phyloP scores from a whole-genome alignment of 768 basidiomycete genomes.

The Atractiella rhizophila region DNA sequence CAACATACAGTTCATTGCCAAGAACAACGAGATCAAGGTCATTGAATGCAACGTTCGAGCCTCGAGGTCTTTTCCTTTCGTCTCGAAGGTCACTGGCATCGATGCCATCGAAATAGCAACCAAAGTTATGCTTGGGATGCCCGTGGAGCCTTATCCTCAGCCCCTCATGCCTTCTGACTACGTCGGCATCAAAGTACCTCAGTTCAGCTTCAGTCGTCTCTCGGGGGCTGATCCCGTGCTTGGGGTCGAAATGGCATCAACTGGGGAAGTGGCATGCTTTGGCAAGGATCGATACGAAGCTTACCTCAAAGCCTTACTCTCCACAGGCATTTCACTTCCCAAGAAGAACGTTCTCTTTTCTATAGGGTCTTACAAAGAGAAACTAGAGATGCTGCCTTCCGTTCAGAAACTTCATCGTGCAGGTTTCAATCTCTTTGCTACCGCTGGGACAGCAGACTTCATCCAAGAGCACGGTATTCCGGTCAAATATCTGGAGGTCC shows the following conservation, averaged over 20 bases:
- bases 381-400: conserved; percentile 78
- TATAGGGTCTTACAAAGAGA: conserved; percentile 89
- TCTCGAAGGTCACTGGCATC: conserved; percentile 89
- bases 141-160: conserved; percentile 74
- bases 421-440: conserved; percentile 90
- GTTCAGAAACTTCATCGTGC: conserved; percentile 81
- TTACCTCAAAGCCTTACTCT: conserved; percentile 86
- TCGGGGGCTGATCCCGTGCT: conserved; percentile 93
- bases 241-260: conserved; percentile 99
- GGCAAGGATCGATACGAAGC: conserved; percentile 95
- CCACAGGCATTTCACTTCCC: conserved; percentile 77
- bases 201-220: conserved; percentile 90
- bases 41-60: conserved; percentile 98
- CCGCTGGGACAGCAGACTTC: conserved; percentile 91
- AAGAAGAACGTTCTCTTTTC: conserved; percentile 97
- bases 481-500: conserved; percentile 29
- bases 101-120: conserved; percentile 98
- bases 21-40: conserved; percentile 99
- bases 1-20: conserved; percentile 99
- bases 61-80: conserved; percentile 93
- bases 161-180: conserved; percentile 67
- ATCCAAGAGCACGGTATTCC: conserved; percentile 86
- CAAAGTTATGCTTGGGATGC: conserved; percentile 83
- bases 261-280: conserved; percentile 96
- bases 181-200: conserved; percentile 97